phyloP scores from a whole-genome alignment of 225 moss, liverwort and hornwort genomes.

The Polytrichum formosum region DNA sequence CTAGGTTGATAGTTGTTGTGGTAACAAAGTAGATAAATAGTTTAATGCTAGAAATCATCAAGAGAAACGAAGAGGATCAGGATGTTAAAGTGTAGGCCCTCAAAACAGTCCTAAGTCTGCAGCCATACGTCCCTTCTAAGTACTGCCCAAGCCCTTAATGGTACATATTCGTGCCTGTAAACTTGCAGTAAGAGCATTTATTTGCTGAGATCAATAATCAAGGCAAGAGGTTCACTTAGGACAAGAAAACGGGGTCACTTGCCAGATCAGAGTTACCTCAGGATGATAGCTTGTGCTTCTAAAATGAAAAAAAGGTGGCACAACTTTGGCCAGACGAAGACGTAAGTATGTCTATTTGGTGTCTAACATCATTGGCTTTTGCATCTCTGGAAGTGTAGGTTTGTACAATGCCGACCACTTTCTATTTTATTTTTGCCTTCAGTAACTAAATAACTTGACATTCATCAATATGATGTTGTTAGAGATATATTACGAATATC shows the following conservation, averaged over 20 bases:
- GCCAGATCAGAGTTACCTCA: background rate
- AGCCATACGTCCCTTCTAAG: background rate
- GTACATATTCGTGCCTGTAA: background rate
- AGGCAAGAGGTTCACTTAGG: background rate
- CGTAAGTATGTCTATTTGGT: background rate
- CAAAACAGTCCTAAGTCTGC: background rate
- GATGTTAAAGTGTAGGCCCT: too few species aligned
- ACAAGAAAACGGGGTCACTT: slow-evolving; percentile 1
- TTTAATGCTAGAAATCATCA: too few species aligned
- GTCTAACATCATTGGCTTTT: background rate
- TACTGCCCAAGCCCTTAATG: too few species aligned
- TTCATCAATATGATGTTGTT: too few species aligned
- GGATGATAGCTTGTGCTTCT: background rate
- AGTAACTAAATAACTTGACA: too few species aligned
- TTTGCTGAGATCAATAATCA: background rate
- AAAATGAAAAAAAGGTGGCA: background rate
- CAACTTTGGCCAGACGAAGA: background rate
- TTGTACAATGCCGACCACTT: background rate
- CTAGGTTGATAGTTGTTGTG: background rate
- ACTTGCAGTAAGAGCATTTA: background rate
- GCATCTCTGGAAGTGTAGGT: background rate
- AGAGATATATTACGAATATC: too few species aligned
- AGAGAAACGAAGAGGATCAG: too few species aligned
- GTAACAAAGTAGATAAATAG: background rate
- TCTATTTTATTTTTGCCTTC: too few species aligned